Base-by-base conservation (phyloP, 83 land plant genomes). In the Thuja plicata region DNA sequence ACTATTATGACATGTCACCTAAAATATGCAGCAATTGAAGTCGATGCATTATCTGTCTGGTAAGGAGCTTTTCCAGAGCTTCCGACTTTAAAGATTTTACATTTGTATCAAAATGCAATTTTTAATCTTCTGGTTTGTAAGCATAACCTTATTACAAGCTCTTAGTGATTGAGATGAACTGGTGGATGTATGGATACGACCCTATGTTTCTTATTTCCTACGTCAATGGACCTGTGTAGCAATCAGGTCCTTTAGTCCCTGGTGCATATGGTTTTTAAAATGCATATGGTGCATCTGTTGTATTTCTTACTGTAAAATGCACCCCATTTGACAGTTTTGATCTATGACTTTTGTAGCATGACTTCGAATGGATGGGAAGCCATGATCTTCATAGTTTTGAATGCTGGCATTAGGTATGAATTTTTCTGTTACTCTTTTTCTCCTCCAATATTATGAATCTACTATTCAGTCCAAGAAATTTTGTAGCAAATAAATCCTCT, bases 21-120 rank as follows among this genome's bases (percentile, higher is more conserved):
- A 84, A 91, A 91, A 54, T 90, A 94, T 90, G 89, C 95, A 86
- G 89, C 87, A 84, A n/a, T 92, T 45, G 88, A 89, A 48, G 91
- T 92, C 7, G 91, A 91, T 52, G 91, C 91, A 35, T 86, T 92
- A 48, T 92, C 95, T 30, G 89, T 94, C 24, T 92, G 93, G 95
- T 94, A 3, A 88, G 80, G 3, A 62, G 87, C 81, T 50, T 60
- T 50, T 70, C 27, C 86, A n/a, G 10, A 15, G 3, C 57, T 15
- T 9, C 13, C 60, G 3, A 55, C 37, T 87, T 24, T 81, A n/a
- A 5, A 84, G 35, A 46, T 85, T 40, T 30, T 35, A 73, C 34
- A 27, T 54, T 12, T 88, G 37, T 32, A 8, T 41, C 9, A 30
- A 8, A 73, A 2, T 30, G 35, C 15, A 73, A 37, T 21, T 73